Evolutionary conservation across 768 basidiomycete genomes (phyloP).

Genomic region (Leccinum aurantiacum): DNA sequence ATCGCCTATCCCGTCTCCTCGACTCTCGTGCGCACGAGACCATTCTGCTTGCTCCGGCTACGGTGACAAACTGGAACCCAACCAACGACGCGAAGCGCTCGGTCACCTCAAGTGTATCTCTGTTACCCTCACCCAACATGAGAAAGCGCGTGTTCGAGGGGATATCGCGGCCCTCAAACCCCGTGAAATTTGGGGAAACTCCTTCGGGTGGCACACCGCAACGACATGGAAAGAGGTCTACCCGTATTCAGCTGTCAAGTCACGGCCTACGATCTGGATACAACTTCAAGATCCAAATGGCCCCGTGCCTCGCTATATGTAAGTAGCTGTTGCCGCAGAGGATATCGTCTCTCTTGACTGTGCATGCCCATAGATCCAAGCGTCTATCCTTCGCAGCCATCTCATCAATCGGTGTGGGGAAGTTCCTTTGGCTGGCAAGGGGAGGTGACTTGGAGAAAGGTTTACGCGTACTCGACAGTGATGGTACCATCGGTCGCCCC

Average conservation of each 20-base stretch:
- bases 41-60: constrained; percentile 44
- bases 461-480: constrained; percentile 17
- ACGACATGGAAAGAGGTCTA: constrained; percentile 24
- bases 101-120: constrained; percentile 34
- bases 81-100: constrained; percentile 41
- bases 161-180: constrained; percentile 7
- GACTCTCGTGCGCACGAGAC: constrained; percentile 50
- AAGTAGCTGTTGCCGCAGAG: constrained; percentile 6
- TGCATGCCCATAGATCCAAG: constrained; percentile 33
- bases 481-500: not conserved
- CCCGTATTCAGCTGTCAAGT: constrained; percentile 11
- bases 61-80: constrained; percentile 52
- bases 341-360: not conserved
- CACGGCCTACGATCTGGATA: constrained; percentile 2
- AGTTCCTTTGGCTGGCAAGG: constrained; percentile 25
- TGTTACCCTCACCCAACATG: constrained; percentile 57
- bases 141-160: constrained; percentile 44
- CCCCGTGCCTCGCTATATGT: constrained; percentile 29
- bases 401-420: constrained; percentile 9
- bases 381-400: constrained; percentile 27
- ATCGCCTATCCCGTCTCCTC: constrained; percentile 40
- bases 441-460: constrained; percentile 15
- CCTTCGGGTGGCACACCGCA: constrained; percentile 25
- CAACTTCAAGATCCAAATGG: constrained; percentile 12
- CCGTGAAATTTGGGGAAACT: constrained; percentile 22